phyloP scores from a whole-genome alignment of 176 grass and related monocot species.

The Sorghum bicolor region Sorghum_bicolor_NCBIv3 NC_012870.2:19544501-19545000 shows the following conservation, averaged over 20 bases:
- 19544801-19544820: not conserved
- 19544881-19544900: conserved; percentile 65
- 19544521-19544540: conserved; percentile 51
- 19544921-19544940: conserved; percentile 97
- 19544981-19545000: conserved; percentile 91
- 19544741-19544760: conserved; percentile 83
- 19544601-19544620: conserved; percentile 72
- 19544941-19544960: conserved; percentile 97
- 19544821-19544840: not conserved
- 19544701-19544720: conserved; percentile 65
- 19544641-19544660: conserved; percentile 62
- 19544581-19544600: not conserved
- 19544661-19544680: conserved; percentile 57
- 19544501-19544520: conserved; percentile 79
- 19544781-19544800: conserved; percentile 6
- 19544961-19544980: conserved; percentile 89
- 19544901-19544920: conserved; percentile 64
- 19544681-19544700: conserved; percentile 66
- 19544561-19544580: conserved; percentile 4
- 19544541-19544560: not conserved
- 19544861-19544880: conserved; percentile 93
- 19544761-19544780: conserved; percentile 23
- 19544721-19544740: conserved; percentile 51
- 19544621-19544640: conserved; percentile 69
- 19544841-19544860: not conserved